Evolutionary conservation across 805 yeast species (phyloP).

Genomic region (Saturnispora quitensis): DNA sequence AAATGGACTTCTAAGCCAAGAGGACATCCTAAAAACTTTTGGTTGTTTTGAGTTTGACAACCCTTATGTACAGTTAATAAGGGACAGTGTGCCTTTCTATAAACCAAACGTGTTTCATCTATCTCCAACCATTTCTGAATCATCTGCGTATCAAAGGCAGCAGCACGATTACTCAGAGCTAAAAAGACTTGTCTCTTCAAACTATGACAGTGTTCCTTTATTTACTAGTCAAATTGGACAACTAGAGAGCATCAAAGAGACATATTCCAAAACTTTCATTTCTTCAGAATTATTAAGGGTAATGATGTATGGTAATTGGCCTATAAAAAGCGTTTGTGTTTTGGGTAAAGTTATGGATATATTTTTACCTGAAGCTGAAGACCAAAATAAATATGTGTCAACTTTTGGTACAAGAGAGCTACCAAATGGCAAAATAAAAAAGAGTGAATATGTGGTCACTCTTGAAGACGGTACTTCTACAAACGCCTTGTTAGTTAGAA

Average conservation of each 20-base stretch:
- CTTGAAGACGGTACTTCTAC: conserved; percentile 9
- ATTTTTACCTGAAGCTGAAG: background rate
- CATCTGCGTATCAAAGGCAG: background rate
- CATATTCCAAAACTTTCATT: conserved; percentile 20
- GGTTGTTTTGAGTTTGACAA: conserved; percentile 12
- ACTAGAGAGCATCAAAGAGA: conserved; percentile 13
- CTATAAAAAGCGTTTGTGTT: conserved; percentile 28
- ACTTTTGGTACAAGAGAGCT: background rate
- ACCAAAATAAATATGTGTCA: background rate
- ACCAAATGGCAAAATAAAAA: conserved; percentile 1
- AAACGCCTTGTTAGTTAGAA: background rate
- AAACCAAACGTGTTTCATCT: conserved; percentile 28
- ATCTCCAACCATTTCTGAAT: conserved; percentile 21
- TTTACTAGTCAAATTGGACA: conserved; percentile 24
- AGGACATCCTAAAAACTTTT: background rate
- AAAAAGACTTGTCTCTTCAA: background rate
- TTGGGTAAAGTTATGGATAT: conserved; percentile 22
- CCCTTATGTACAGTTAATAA: conserved; percentile 20
- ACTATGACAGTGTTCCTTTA: conserved; percentile 22
- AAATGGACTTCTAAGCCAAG: background rate
- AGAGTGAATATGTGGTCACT: background rate
- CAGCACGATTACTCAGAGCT: background rate
- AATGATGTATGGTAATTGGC: conserved; percentile 34
- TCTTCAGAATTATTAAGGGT: conserved; percentile 13
- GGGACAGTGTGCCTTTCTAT: conserved; percentile 25